Evolutionary conservation across 2,329 filamentous ascomycete genomes (phyloP).

Genomic region (Lasiodiplodia theobromae): DNA sequence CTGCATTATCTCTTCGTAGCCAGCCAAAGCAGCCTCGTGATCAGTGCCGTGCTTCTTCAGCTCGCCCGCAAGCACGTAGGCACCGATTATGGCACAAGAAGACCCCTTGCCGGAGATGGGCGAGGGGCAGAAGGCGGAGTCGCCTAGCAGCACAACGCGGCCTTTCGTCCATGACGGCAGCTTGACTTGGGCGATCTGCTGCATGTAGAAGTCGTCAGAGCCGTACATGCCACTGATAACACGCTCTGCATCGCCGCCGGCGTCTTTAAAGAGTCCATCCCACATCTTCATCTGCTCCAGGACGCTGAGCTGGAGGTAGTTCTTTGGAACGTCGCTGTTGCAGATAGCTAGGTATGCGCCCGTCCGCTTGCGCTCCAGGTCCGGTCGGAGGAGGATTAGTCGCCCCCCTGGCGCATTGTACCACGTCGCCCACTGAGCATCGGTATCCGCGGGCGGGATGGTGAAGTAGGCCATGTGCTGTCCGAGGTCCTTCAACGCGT

Average conservation of each 20-base stretch:
- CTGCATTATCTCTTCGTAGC: constrained; percentile 36
- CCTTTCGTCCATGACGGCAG: constrained; percentile 45
- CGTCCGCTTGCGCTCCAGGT: constrained; percentile 35
- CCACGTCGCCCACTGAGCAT: constrained; percentile 39
- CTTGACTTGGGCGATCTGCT: constrained; percentile 50
- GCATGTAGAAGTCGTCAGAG: constrained; percentile 54
- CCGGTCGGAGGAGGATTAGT: constrained; percentile 37
- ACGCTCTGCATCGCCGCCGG: constrained; percentile 48
- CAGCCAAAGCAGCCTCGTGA: constrained; percentile 36
- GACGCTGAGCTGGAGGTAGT: constrained; percentile 34
- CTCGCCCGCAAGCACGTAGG: constrained; percentile 50
- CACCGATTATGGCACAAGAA: constrained; percentile 46
- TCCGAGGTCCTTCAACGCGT: constrained; percentile 38
- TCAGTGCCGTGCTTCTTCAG: constrained; percentile 35
- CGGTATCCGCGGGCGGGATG: constrained; percentile 36
- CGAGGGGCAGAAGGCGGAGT: constrained; percentile 49
- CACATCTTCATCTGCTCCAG: constrained; percentile 37
- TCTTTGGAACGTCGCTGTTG: constrained; percentile 35
- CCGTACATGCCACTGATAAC: constrained; percentile 49
- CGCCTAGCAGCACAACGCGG: constrained; percentile 47
- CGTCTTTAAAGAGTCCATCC: constrained; percentile 42
- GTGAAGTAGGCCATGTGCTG: constrained; percentile 43
- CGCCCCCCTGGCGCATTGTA: constrained; percentile 38
- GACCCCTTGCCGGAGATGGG: constrained; percentile 42
- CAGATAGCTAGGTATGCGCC: constrained; percentile 37